Conservation (phyloP, 345 rosid genomes). For the Sonneratia caseolaris region DNA sequence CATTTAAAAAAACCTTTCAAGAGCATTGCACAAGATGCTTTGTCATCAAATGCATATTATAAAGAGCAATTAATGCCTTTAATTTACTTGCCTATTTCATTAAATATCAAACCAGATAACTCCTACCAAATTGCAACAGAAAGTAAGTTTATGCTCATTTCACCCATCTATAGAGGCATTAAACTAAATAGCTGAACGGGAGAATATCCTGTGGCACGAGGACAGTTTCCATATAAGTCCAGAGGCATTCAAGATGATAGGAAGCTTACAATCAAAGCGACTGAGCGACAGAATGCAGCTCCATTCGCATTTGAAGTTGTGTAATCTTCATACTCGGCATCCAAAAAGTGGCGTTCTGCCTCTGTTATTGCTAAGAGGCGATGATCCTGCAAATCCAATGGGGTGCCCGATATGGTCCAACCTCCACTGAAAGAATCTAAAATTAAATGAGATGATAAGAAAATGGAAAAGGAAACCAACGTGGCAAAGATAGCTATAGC, state of each 20-base stretch:
- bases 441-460: neutral
- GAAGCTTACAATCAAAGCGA: constrained; percentile 66
- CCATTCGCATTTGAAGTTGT: constrained; percentile 68
- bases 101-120: too few relatives aligned
- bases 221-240: neutral
- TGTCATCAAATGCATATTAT: too few relatives aligned
- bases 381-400: constrained; percentile 74
- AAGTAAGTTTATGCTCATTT: neutral
- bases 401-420: constrained; percentile 81
- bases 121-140: too few relatives aligned
- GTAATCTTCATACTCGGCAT: constrained; percentile 78
- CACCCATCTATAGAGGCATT: neutral
- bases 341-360: constrained; percentile 83
- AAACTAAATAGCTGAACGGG: neutral
- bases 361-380: constrained; percentile 79
- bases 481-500: too few relatives aligned
- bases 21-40: too few relatives aligned
- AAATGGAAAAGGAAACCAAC: neutral
- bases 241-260: neutral
- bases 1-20: too few relatives aligned
- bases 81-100: too few relatives aligned
- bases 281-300: constrained; percentile 88
- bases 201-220: neutral
- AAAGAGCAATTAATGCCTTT: too few relatives aligned
- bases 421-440: constrained; percentile 47